phyloP scores from a whole-genome alignment of 202 grass and related monocot species.

The Zoysia matrella region DNA sequence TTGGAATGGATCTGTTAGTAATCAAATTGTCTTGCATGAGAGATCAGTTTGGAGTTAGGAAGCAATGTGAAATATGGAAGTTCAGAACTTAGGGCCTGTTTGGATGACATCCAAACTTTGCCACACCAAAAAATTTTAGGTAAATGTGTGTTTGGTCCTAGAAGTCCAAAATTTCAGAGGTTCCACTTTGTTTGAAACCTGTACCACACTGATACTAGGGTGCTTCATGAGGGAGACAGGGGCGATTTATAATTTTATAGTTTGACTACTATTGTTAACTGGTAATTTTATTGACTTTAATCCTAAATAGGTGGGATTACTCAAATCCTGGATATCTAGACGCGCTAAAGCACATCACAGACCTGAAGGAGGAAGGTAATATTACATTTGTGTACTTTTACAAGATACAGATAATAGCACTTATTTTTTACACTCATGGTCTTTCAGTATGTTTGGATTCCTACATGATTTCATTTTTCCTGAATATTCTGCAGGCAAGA shows the following conservation, averaged over 20 bases:
- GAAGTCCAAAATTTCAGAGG: background rate
- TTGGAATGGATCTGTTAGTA: background rate
- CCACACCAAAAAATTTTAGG: background rate
- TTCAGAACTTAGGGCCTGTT: background rate
- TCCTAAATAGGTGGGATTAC: conserved; percentile 88
- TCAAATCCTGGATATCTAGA: conserved; percentile 91
- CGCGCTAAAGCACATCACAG: conserved; percentile 88
- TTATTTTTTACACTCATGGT: background rate
- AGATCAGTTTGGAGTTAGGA: conserved; percentile 8
- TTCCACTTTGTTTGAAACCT: background rate
- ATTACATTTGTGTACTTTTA: conserved; percentile 20
- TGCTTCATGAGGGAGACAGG: background rate
- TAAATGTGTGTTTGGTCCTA: background rate
- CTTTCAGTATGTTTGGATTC: background rate
- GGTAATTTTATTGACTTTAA: conserved; percentile 17
- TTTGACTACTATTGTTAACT: background rate
- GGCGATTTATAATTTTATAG: background rate
- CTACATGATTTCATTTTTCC: conserved; percentile 32
- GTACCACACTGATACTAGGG: background rate
- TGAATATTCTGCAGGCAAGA: conserved; percentile 77
- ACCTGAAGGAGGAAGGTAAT: conserved; percentile 94
- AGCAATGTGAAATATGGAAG: background rate
- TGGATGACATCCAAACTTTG: no score
- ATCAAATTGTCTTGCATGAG: background rate
- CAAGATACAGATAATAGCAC: background rate